Evolutionary conservation across 2,329 filamentous ascomycete species (phyloP), one percentile per base, ranked within the genome.

Genomic region (Ophiostoma australiae): DNA sequence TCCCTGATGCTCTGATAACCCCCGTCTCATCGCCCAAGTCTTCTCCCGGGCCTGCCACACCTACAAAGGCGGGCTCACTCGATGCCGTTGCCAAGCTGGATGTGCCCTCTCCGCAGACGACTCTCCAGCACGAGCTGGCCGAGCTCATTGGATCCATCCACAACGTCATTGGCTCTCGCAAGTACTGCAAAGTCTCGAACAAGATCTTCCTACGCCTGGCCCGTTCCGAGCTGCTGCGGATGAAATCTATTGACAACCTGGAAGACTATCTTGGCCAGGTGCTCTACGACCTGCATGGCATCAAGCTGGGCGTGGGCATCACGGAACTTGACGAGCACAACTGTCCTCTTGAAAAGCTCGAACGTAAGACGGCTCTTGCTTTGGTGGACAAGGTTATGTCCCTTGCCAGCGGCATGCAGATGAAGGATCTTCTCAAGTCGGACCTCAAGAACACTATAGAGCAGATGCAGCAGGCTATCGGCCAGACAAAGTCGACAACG

Each of bases 401-500:
- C 48, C 88, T 97, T 72, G 92, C 92, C 1, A 90, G 90, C 68
- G 89, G 91, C 73, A 90, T 97, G 83, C 90, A 92, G 31, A 91
- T 97, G 82, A 97, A 94, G 76, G 95, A 98, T 74, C 82, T 98
- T 23, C 87, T 93, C 20, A 98, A 97, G 78, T 95, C 93, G 20
- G 93, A 98, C 71, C 83, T 99, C 70, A 96, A 94, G 78, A 88
- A 85, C 20, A 93, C 93, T 0, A 95, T 99, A 72, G 95, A 99
- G 72, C 93, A 94, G 75, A 92, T 99, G 80, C 94, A 98, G 78
- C 89, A 92, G 75, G 90, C 92, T 5, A 90, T 98, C 70, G 93
- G 92, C 1, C 86, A 87, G 70, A 87, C 90, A 37, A 97, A 94
- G 78, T 87, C 90, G 15, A 91, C 90, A 1, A 87, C 92, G 5